A percentile compares a stretch with the other conserved stretches of the same genome.
These are phyloP conservation scores for Kokia cookei DNA, from an alignment of 441 rosid genomes.

Conservation along the genomic window DNA sequence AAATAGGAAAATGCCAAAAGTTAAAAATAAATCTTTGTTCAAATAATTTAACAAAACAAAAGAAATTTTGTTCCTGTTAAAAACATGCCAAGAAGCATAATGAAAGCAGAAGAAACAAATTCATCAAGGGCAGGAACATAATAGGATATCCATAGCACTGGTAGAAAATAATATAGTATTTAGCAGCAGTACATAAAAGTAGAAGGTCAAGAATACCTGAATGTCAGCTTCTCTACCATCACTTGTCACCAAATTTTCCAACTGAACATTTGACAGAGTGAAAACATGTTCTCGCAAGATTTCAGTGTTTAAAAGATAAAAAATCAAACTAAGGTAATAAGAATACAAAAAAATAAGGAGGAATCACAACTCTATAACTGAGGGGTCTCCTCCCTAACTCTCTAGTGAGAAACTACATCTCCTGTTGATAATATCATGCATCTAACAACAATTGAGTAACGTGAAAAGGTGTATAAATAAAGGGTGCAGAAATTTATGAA, in stretches of 20 bases:
- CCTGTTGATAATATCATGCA: not conserved
- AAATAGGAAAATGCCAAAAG: not conserved
- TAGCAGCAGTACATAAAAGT: not conserved
- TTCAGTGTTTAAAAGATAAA: not conserved
- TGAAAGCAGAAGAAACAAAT: not conserved
- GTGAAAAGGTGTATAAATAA: not conserved
- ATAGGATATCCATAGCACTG: not conserved
- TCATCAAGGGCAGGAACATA: not conserved
- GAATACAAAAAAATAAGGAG: not conserved
- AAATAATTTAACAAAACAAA: conserved; percentile 3
- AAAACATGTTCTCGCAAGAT: conserved; percentile 11
- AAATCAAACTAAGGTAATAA: not conserved
- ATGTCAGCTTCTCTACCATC: conserved; percentile 78
- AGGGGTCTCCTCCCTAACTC: not conserved
- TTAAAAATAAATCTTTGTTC: not conserved
- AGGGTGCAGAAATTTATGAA: not conserved
- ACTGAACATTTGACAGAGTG: conserved; percentile 41
- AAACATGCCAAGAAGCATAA: no score
- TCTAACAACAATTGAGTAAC: not conserved
- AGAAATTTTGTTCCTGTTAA: not conserved
- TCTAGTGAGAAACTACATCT: not conserved
- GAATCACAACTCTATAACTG: not conserved
- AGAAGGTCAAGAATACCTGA: conserved; percentile 52
- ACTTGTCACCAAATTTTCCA: conserved; percentile 68
- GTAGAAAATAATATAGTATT: not conserved